phyloP scores from a whole-genome alignment of 768 basidiomycete genomes.

The Clathrus columnatus region DNA sequence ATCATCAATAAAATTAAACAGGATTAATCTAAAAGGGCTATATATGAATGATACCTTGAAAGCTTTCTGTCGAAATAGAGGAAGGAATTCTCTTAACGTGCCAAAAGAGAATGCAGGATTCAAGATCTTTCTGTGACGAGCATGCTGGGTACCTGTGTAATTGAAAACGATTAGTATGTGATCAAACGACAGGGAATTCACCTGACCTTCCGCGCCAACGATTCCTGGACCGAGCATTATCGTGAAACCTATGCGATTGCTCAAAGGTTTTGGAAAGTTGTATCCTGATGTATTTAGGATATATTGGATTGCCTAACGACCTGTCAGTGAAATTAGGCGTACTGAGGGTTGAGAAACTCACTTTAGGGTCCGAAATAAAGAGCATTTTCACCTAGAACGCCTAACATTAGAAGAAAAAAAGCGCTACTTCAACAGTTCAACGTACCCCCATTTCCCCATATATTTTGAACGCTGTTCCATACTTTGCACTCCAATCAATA shows the following conservation, averaged over 20 bases:
- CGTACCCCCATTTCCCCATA: slow-evolving; percentile 3
- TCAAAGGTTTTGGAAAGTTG: slow-evolving; percentile 17
- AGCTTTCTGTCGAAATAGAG: slow-evolving; percentile 14
- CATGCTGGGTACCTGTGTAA: slow-evolving; percentile 22
- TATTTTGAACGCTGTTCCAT: neutral
- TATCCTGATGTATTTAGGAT: slow-evolving; percentile 21
- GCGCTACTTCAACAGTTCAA: neutral
- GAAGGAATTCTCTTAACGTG: slow-evolving; percentile 32
- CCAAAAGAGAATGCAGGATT: slow-evolving; percentile 24
- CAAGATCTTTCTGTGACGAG: slow-evolving; percentile 28
- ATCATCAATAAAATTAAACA: too few species aligned
- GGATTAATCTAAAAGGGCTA: too few species aligned
- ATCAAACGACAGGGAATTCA: too few species aligned
- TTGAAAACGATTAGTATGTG: too few species aligned
- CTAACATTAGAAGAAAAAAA: neutral
- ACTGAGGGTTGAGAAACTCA: too few species aligned
- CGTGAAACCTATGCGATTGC: slow-evolving; percentile 32
- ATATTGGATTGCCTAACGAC: slow-evolving; percentile 20
- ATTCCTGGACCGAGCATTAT: slow-evolving; percentile 46
- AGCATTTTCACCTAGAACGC: neutral
- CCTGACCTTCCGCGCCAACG: slow-evolving; percentile 49
- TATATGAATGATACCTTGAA: too few species aligned
- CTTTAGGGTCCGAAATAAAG: slow-evolving; percentile 3
- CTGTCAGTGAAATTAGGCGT: too few species aligned
- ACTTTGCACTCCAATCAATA: neutral